These are phyloP conservation scores for Castanopsis chinensis DNA, from an alignment of 306 rosid species.

Conservation along the genomic window DNA sequence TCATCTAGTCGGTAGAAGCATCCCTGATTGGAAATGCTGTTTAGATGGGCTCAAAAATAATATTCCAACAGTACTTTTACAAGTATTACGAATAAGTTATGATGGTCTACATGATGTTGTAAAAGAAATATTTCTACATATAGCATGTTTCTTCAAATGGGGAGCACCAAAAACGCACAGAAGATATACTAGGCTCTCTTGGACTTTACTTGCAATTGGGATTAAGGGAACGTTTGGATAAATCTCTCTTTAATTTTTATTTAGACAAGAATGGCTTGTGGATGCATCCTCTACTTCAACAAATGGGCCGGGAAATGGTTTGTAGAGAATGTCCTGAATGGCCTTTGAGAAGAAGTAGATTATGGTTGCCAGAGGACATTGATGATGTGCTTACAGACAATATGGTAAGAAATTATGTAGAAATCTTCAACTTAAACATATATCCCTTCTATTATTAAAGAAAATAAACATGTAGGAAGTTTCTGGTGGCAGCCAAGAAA, in stretches of 20 bases:
- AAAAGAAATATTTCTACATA: too few relatives aligned
- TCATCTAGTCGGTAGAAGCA: conserved; percentile 23
- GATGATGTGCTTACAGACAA: conserved; percentile 1
- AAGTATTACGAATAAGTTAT: background rate
- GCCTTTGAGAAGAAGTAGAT: conserved; percentile 29
- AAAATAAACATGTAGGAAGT: too few relatives aligned
- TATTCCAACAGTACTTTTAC: conserved; percentile 11
- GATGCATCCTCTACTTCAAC: conserved; percentile 35
- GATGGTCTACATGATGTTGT: too few relatives aligned
- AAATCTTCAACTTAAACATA: too few relatives aligned
- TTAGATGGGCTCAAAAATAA: conserved; percentile 10
- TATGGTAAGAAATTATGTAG: background rate
- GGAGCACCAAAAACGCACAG: too few relatives aligned
- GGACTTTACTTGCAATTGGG: too few relatives aligned
- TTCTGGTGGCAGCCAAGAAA: too few relatives aligned
- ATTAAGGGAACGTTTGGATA: conserved; percentile 16
- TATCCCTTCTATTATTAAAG: too few relatives aligned
- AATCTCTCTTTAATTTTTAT: conserved; percentile 17
- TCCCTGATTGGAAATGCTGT: conserved; percentile 26
- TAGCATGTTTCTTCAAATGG: too few relatives aligned
- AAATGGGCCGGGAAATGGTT: conserved; percentile 34
- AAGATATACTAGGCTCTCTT: too few relatives aligned
- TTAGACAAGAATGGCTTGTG: background rate
- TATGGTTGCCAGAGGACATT: conserved; percentile 15
- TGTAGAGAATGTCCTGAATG: background rate